phyloP scores from a whole-genome alignment of 2,329 filamentous ascomycete genomes.

The Ceratocystis eucalypticola region DNA sequence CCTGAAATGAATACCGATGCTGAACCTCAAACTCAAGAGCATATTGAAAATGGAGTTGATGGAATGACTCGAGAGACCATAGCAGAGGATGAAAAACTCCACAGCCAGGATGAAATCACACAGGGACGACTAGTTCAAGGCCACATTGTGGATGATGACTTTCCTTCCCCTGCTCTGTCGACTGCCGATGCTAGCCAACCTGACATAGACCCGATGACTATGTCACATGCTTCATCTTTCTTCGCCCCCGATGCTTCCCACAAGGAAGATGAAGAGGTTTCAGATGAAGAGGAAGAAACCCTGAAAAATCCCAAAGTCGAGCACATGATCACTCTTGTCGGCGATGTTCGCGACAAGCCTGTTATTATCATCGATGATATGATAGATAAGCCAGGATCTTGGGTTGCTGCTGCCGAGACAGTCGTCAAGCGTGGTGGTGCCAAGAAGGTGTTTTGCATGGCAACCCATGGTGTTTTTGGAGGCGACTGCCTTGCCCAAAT shows the following conservation, averaged over 20 bases:
- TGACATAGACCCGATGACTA: slow-evolving; percentile 69
- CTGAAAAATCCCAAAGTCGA: slow-evolving; percentile 68
- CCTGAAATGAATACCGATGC: neutral
- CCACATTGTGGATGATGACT: slow-evolving; percentile 89
- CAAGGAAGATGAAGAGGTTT: slow-evolving; percentile 66
- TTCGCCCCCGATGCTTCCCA: slow-evolving; percentile 60
- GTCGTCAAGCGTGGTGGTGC: slow-evolving; percentile 86
- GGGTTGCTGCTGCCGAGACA: slow-evolving; percentile 94
- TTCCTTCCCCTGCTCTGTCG: slow-evolving; percentile 62
- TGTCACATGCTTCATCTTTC: slow-evolving; percentile 66
- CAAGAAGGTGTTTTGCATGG: slow-evolving; percentile 93
- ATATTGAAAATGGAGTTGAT: neutral
- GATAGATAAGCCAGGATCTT: slow-evolving; percentile 93
- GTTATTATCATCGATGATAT: slow-evolving; percentile 97
- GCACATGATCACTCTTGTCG: slow-evolving; percentile 94
- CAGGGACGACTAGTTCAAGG: slow-evolving; percentile 84
- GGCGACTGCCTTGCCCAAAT: slow-evolving; percentile 80
- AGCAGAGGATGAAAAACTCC: slow-evolving; percentile 52
- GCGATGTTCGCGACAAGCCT: slow-evolving; percentile 73
- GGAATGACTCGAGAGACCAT: slow-evolving; percentile 23
- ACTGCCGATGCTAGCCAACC: slow-evolving; percentile 50
- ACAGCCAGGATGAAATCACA: slow-evolving; percentile 76
- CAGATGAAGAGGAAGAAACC: slow-evolving; percentile 89
- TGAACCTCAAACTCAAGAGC: neutral
- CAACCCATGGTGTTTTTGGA: slow-evolving; percentile 89